Conservation (phyloP, 2,329 filamentous ascomycete genomes). For the Aspergillus nomiae region DNA sequence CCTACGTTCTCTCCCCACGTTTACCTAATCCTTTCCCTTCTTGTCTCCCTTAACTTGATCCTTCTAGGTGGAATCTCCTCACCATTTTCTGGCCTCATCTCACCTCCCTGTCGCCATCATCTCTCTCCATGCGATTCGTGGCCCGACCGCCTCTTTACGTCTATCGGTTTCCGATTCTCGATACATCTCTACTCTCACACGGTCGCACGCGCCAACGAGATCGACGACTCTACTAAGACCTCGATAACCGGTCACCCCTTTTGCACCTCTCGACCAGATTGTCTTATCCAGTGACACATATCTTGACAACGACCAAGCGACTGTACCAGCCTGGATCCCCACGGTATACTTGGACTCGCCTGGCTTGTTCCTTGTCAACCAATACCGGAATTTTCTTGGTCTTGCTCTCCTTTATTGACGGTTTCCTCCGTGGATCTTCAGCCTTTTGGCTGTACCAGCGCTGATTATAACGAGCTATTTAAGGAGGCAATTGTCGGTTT, state of each 20-base stretch:
- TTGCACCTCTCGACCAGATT: neutral
- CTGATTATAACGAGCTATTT: neutral
- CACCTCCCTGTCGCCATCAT: constrained; percentile 2
- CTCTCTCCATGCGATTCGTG: constrained; percentile 28
- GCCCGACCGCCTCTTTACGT: constrained; percentile 18
- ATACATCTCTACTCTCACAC: constrained; percentile 23
- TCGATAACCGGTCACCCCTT: constrained; percentile 3
- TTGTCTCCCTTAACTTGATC: constrained; percentile 10
- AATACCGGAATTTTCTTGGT: neutral
- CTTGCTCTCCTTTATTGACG: neutral
- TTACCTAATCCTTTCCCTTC: constrained; percentile 9
- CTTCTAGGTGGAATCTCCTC: constrained; percentile 8
- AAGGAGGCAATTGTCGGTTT: constrained; percentile 5
- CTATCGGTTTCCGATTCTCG: constrained; percentile 23
- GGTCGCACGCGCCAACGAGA: constrained; percentile 28
- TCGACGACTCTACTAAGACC: constrained; percentile 15
- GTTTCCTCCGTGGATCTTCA: neutral
- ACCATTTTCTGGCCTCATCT: constrained; percentile 1
- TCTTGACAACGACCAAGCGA: neutral
- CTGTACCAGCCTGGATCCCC: neutral
- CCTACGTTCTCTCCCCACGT: constrained; percentile 6
- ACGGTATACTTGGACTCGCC: neutral
- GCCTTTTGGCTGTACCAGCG: neutral
- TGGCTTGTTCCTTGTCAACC: no score
- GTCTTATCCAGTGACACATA: neutral